A percentile compares a stretch with the other conserved stretches of the same genome.
Conservation (phyloP, 2,329 filamentous ascomycete genomes). For the Hirsutella minnesotensis region DNA sequence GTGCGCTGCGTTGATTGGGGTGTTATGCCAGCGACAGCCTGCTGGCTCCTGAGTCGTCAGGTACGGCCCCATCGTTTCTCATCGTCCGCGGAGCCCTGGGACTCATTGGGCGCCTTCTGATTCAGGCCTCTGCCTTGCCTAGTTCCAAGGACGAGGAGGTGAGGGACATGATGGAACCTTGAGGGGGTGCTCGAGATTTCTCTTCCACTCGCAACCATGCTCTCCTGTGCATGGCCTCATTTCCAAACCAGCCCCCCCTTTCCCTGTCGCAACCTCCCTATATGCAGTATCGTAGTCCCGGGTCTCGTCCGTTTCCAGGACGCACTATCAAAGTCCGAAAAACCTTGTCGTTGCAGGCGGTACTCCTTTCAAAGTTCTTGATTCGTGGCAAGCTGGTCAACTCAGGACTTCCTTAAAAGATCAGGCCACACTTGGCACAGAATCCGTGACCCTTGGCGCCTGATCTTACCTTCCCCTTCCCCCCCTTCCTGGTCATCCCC, state of each 20-base stretch:
- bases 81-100: not conserved
- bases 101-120: slow-evolving; percentile 1
- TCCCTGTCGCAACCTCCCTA: not conserved
- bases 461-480: not conserved
- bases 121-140: slow-evolving; percentile 1
- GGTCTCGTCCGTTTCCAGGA: too few species aligned
- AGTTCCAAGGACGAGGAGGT: not conserved
- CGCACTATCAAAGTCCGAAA: too few species aligned
- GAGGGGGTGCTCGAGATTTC: not conserved
- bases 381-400: not conserved
- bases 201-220: not conserved
- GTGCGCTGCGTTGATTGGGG: slow-evolving; percentile 2
- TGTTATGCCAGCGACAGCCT: slow-evolving; percentile 3
- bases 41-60: slow-evolving; percentile 4
- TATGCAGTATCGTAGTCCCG: too few species aligned
- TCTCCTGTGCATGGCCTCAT: not conserved
- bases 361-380: not conserved
- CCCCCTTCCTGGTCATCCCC: not conserved
- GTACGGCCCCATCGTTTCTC: slow-evolving; percentile 1
- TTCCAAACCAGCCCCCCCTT: not conserved
- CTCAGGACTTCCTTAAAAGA: not conserved
- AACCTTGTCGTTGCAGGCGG: not conserved
- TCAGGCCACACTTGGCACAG: too few species aligned
- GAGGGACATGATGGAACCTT: not conserved
- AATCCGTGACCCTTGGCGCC: not conserved